Conservation (phyloP, 2,329 filamentous ascomycete species). For the Hypoxylon sp. region DNA sequence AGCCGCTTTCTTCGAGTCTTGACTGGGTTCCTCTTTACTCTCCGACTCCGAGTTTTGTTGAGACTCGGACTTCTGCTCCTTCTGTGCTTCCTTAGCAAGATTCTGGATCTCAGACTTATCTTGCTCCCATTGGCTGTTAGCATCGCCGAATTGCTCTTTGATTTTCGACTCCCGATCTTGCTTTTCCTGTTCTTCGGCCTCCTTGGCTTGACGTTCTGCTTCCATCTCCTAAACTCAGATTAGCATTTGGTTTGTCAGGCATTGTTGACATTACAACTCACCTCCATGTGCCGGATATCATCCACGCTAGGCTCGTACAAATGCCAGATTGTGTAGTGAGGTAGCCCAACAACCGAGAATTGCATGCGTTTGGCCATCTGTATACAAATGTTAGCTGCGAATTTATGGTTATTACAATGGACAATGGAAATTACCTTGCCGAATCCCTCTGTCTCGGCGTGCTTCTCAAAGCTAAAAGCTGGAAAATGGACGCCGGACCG, state of each 20-base stretch:
- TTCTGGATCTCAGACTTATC: constrained; percentile 85
- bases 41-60: constrained; percentile 22
- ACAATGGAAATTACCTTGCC: constrained; percentile 78
- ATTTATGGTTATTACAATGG: constrained; percentile 18
- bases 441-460: constrained; percentile 98
- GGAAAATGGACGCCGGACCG: constrained; percentile 96
- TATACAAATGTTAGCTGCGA: constrained; percentile 28
- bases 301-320: constrained; percentile 99
- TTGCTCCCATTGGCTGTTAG: constrained; percentile 85
- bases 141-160: constrained; percentile 82
- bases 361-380: constrained; percentile 98
- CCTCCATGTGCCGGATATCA: constrained; percentile 96
- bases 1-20: constrained; percentile 31
- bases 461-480: constrained; percentile 98
- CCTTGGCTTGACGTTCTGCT: constrained; percentile 80
- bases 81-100: constrained; percentile 67
- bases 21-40: constrained; percentile 32
- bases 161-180: constrained; percentile 80
- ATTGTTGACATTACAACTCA: constrained; percentile 50
- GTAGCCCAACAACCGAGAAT: constrained; percentile 93
- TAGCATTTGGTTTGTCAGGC: constrained; percentile 23
- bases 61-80: constrained; percentile 36
- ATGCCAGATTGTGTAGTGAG: constrained; percentile 99
- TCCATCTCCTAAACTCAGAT: constrained; percentile 81
- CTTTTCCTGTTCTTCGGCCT: constrained; percentile 82